Evolutionary conservation across 2,329 filamentous ascomycete species (phyloP).

Genomic region (Pyrenophora teres): DNA sequence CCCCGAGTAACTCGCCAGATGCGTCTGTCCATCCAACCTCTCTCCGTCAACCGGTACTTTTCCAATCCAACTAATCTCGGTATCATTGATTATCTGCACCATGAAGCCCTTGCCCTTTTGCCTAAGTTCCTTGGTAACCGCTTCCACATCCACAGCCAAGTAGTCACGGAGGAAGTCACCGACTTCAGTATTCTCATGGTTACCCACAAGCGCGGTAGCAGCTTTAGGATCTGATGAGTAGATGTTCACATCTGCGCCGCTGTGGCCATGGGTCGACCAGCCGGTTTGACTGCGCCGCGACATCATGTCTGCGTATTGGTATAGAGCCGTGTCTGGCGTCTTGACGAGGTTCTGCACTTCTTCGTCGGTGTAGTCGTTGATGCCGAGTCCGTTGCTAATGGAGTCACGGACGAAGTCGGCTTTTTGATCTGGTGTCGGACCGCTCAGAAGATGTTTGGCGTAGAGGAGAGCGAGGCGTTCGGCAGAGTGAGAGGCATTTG

Average conservation of each 20-base stretch:
- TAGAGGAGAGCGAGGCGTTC: constrained; percentile 72
- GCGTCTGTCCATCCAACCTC: constrained; percentile 54
- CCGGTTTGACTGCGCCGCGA: constrained; percentile 86
- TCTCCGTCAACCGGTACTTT: constrained; percentile 47
- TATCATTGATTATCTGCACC: constrained; percentile 32
- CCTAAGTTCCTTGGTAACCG: constrained; percentile 75
- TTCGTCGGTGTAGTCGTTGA: constrained; percentile 70
- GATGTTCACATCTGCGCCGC: constrained; percentile 92
- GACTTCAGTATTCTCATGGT: constrained; percentile 93
- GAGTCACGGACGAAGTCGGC: constrained; percentile 69
- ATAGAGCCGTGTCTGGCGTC: constrained; percentile 60
- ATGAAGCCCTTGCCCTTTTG: constrained; percentile 55
- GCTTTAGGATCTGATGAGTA: constrained; percentile 75
- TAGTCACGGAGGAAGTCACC: constrained; percentile 81
- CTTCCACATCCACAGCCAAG: constrained; percentile 76
- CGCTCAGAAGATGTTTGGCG: constrained; percentile 59
- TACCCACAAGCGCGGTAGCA: constrained; percentile 71
- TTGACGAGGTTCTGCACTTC: constrained; percentile 72
- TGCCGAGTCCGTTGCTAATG: constrained; percentile 72
- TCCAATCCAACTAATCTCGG: constrained; percentile 51
- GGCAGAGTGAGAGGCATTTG: constrained; percentile 75
- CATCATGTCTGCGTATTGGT: constrained; percentile 80
- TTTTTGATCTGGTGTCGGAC: constrained; percentile 36
- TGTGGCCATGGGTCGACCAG: constrained; percentile 91
- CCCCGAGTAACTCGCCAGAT: constrained; percentile 47